These are phyloP conservation scores for Metarhizium sp. DNA, from an alignment of 2,329 filamentous ascomycete genomes.

Conservation along the genomic window DNA sequence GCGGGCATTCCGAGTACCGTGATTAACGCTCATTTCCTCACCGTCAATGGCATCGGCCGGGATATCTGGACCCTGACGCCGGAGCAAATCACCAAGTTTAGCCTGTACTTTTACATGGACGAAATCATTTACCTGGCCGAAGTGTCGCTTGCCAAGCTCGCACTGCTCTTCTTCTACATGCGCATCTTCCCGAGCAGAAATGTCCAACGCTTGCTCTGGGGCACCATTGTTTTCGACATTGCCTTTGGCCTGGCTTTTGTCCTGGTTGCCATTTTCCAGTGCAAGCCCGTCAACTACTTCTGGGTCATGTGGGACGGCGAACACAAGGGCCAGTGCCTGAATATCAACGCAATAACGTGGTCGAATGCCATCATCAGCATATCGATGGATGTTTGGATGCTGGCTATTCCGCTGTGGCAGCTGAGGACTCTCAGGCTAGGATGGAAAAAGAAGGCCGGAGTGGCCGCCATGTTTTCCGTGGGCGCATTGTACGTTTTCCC, in stretches of 20 bases:
- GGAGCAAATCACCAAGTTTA: slow-evolving; percentile 10
- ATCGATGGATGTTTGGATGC: slow-evolving; percentile 28
- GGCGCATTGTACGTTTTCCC: slow-evolving; percentile 21
- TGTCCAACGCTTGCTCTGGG: slow-evolving; percentile 20
- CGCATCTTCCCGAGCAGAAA: slow-evolving; percentile 24
- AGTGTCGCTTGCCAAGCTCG: slow-evolving; percentile 23
- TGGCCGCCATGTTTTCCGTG: slow-evolving; percentile 29
- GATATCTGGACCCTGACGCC: slow-evolving; percentile 16
- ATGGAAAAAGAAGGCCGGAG: slow-evolving; percentile 27
- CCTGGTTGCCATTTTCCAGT: slow-evolving; percentile 24
- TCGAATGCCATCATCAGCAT: slow-evolving; percentile 29
- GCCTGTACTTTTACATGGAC: slow-evolving; percentile 17
- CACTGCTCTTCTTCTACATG: slow-evolving; percentile 29
- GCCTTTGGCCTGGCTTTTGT: slow-evolving; percentile 19
- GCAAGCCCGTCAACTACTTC: slow-evolving; percentile 25
- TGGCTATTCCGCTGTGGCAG: slow-evolving; percentile 26
- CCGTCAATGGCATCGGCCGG: slow-evolving; percentile 15
- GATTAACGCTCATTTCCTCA: slow-evolving; percentile 11
- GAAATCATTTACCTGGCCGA: slow-evolving; percentile 23
- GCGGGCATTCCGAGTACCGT: slow-evolving; percentile 20
- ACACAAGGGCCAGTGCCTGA: slow-evolving; percentile 25
- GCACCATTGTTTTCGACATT: slow-evolving; percentile 18
- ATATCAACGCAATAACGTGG: slow-evolving; percentile 27
- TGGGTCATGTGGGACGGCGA: slow-evolving; percentile 30
- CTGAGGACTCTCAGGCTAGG: slow-evolving; percentile 19